These are phyloP conservation scores for Yamadazyma membranifaciens DNA, from an alignment of 1,139 yeast genomes.

Conservation along the genomic window DNA sequence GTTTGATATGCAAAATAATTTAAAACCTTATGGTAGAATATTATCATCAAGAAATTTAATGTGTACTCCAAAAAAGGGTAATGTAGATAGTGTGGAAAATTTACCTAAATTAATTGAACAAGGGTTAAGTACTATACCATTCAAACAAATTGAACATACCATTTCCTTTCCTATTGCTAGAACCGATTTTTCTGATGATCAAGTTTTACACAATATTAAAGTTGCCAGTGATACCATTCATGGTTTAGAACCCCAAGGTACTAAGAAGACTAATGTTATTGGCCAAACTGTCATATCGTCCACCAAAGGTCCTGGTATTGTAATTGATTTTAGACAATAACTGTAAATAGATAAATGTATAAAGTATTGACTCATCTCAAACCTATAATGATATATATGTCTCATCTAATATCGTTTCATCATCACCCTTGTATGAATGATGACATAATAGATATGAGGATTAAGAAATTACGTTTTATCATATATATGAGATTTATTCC, in stretches of 20 bases:
- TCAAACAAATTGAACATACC: conserved; percentile 65
- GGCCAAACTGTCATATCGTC: conserved; percentile 71
- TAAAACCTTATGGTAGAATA: conserved; percentile 67
- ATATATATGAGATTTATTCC: no score
- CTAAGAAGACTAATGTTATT: conserved; percentile 66
- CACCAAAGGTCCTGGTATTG: conserved; percentile 80
- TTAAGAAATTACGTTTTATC: no score
- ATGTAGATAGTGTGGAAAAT: conserved; percentile 69
- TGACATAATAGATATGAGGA: no score
- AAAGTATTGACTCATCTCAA: no score
- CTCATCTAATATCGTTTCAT: no score
- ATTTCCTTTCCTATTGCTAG: conserved; percentile 74
- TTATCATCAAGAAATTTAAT: conserved; percentile 89
- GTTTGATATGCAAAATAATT: conserved; percentile 65
- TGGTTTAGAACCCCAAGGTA: conserved; percentile 53
- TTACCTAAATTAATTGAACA: conserved; percentile 43
- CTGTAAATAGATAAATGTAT: conserved; percentile 6
- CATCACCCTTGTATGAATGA: no score
- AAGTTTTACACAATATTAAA: conserved; percentile 68
- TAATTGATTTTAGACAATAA: conserved; percentile 49
- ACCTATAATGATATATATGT: no score
- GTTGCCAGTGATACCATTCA: conserved; percentile 68
- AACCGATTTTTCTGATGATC: conserved; percentile 74
- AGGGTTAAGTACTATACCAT: conserved; percentile 65
- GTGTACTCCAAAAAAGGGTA: conserved; percentile 86